Evolutionary conservation across 306 rosid genomes (phyloP), one percentile per base, ranked within the genome.

Genomic region (Glycine tomentella): DNA sequence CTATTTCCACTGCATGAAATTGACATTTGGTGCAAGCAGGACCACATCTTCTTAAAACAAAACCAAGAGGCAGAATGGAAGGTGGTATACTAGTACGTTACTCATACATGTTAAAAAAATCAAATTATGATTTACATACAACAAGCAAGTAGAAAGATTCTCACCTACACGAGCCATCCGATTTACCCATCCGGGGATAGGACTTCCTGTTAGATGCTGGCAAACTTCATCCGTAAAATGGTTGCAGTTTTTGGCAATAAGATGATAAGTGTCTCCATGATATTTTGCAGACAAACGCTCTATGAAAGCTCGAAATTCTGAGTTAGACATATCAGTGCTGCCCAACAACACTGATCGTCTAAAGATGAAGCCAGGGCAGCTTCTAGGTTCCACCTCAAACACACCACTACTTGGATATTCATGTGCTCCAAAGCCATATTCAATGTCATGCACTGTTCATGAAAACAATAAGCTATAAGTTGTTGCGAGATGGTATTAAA

Each of bases 121-220:
- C n/a, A 83, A 36, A 53, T 72, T 62, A 50, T 46, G 73, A 76
- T 17, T 80, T 56, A 13, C 8, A 52, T 45, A 9, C 67, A 77
- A 78, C 58, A 61, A 11, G 40, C 11, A 64, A 48, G 77, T 68
- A 76, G 83, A 57, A 79, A 75, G 81, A 45, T 76, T 53, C 96
- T 89, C 75, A 96, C 98, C 99, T 71, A 90, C 89, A 69, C 87
- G 91, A 33, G 99, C 99, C 70, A 96, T 89, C 70, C 98, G 90
- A 87, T 96, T 96, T 75, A 96, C 97, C 99, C 98, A 93, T 55
- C 92, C 93, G 65, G 99, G 99, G 51, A 93, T 93, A 80, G 95
- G 86, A 83, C 89, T 96, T 80, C 98, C 97, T 14, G 95, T 93
- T 81, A 96, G 90, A 80, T 75, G 89, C 87, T 76, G 84, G 79